A percentile compares a stretch with the other conserved stretches of the same genome.
Conservation (phyloP, 2,329 filamentous ascomycete species). For the Diaporthe capsici region DNA sequence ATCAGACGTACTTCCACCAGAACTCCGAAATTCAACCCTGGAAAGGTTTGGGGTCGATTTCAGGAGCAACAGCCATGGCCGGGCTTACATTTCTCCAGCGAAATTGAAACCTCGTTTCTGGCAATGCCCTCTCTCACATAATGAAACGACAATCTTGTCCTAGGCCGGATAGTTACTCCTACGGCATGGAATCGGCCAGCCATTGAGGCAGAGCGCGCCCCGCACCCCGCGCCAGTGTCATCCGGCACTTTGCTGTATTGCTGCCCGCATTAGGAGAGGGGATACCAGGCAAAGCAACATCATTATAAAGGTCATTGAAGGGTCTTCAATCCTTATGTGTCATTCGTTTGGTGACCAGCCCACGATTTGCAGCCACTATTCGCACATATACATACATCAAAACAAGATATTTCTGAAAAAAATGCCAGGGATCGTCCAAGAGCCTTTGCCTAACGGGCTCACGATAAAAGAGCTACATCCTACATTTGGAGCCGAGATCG, state of each 20-base stretch:
- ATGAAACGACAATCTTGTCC: conserved; percentile 1
- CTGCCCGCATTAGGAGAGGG: background rate
- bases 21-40: background rate
- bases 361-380: background rate
- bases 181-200: conserved; percentile 1
- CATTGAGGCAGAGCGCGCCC: conserved; percentile 24
- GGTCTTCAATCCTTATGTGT: too few species aligned
- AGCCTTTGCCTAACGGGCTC: conserved; percentile 45
- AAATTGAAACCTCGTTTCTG: background rate
- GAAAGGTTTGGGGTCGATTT: background rate
- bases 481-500: conserved; percentile 49
- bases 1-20: background rate
- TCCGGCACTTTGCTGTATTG: conserved; percentile 26
- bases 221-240: conserved; percentile 34
- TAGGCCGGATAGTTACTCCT: background rate
- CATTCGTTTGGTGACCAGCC: background rate
- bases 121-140: background rate
- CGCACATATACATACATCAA: background rate
- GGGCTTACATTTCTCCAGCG: conserved; percentile 27
- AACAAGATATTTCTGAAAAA: background rate
- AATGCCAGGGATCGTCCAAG: conserved; percentile 50
- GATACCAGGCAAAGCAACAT: background rate
- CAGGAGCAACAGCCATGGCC: conserved; percentile 2
- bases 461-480: conserved; percentile 46
- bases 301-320: background rate